Conservation (phyloP, 2,329 filamentous ascomycete species). For the Stagonosporopsis tanaceti region DNA sequence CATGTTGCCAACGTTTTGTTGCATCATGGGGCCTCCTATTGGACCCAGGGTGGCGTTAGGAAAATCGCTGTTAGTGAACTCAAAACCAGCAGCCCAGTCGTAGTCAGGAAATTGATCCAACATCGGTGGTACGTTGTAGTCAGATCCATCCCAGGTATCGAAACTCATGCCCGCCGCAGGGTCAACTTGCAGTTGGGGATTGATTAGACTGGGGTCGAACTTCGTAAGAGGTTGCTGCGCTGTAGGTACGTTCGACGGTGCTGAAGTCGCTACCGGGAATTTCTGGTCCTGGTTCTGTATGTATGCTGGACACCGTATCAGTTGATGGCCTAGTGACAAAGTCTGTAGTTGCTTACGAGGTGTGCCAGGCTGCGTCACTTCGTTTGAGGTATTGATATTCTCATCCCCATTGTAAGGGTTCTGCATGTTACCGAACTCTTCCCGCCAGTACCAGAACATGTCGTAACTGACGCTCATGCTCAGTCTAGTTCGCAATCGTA, state of each 20-base stretch:
- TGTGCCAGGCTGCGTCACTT: constrained; percentile 35
- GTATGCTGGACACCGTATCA: constrained; percentile 30
- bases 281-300: constrained; percentile 25
- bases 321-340: neutral
- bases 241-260: constrained; percentile 8
- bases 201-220: constrained; percentile 37
- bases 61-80: constrained; percentile 43
- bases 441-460: constrained; percentile 52
- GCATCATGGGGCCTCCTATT: constrained; percentile 31
- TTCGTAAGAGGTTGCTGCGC: constrained; percentile 33
- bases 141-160: constrained; percentile 38
- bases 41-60: constrained; percentile 32
- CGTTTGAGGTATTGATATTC: constrained; percentile 25
- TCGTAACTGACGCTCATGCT: constrained; percentile 51
- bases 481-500: constrained; percentile 44
- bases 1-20: constrained; percentile 30
- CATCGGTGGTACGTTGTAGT: constrained; percentile 41
- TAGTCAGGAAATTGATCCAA: constrained; percentile 50
- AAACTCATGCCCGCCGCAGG: constrained; percentile 34
- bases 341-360: constrained; percentile 35
- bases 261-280: constrained; percentile 21
- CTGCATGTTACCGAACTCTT: constrained; percentile 48
- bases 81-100: constrained; percentile 49
- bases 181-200: constrained; percentile 30
- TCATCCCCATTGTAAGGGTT: constrained; percentile 50